phyloP scores from a whole-genome alignment of 2,329 filamentous ascomycete genomes.

The Fusarium guadeloupense region DNA sequence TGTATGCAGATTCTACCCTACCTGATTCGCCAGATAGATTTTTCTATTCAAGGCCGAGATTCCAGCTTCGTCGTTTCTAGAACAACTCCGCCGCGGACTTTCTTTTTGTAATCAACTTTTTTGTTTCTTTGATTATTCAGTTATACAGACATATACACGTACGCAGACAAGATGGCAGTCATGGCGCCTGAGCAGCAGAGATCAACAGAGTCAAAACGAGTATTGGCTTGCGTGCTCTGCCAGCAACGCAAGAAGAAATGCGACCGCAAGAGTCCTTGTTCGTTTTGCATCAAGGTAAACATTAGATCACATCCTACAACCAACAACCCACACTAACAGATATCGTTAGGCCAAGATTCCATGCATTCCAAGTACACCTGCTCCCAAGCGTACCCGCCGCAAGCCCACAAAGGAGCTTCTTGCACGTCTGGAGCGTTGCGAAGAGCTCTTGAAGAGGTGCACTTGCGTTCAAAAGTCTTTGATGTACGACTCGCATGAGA shows the following conservation, averaged over 20 bases:
- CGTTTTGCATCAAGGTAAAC: conserved; percentile 29
- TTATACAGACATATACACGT: neutral
- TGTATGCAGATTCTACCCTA: conserved; percentile 25
- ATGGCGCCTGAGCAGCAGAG: conserved; percentile 9
- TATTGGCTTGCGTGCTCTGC: conserved; percentile 31
- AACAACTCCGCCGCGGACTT: neutral
- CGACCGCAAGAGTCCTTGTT: conserved; percentile 31
- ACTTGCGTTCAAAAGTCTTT: conserved; percentile 31
- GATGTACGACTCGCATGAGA: conserved; percentile 7
- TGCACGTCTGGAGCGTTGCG: conserved; percentile 25
- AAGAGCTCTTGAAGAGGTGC: conserved; percentile 29
- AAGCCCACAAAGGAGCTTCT: conserved; percentile 32
- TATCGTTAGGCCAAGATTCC: conserved; percentile 19
- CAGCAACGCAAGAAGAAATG: conserved; percentile 38
- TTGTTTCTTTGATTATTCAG: neutral
- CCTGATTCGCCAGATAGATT: conserved; percentile 5
- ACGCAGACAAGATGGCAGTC: too few species aligned
- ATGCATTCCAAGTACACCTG: conserved; percentile 31
- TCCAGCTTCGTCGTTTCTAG: neutral
- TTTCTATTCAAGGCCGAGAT: conserved; percentile 2
- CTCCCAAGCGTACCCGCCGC: conserved; percentile 28
- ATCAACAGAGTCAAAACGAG: conserved; percentile 7
- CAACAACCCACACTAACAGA: neutral
- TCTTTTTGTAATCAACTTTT: neutral
- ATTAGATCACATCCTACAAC: neutral